These are phyloP conservation scores for Nepenthes alata DNA, from an alignment of 179 eudicot species.

Conservation along the genomic window DNA sequence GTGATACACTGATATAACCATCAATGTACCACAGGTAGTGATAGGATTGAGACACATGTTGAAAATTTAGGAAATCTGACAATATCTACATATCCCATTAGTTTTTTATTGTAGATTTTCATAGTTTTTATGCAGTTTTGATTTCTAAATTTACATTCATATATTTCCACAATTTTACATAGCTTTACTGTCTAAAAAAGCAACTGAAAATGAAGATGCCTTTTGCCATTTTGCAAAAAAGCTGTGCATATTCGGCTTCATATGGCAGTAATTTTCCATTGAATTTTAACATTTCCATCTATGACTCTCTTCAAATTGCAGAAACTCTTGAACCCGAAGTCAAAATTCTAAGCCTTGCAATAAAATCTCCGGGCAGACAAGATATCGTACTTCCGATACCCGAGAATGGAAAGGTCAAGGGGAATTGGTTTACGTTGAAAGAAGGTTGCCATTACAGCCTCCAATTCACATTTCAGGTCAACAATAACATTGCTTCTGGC, in stretches of 20 bases:
- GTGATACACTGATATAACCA: too few relatives aligned
- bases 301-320: conserved; percentile 4
- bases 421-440: conserved; percentile 80
- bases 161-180: too few relatives aligned
- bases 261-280: background rate
- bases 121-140: too few relatives aligned
- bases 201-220: conserved; percentile 11
- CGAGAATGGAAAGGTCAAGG: conserved; percentile 61
- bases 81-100: too few relatives aligned
- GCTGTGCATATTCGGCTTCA: conserved; percentile 29
- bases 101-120: too few relatives aligned
- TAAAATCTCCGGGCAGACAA: conserved; percentile 59
- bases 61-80: too few relatives aligned
- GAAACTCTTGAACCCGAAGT: conserved; percentile 70
- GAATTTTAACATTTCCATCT: background rate
- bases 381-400: conserved; percentile 75
- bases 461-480: conserved; percentile 64
- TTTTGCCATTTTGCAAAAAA: conserved; percentile 42
- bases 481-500: conserved; percentile 76
- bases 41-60: too few relatives aligned
- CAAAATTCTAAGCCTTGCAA: conserved; percentile 69
- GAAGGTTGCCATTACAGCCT: conserved; percentile 79
- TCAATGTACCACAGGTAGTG: too few relatives aligned
- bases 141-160: too few relatives aligned
- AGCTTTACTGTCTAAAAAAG: too few relatives aligned